Evolutionary conservation across 2,329 filamentous ascomycete genomes (phyloP).

Genomic region (Pleoardoris graminearum): DNA sequence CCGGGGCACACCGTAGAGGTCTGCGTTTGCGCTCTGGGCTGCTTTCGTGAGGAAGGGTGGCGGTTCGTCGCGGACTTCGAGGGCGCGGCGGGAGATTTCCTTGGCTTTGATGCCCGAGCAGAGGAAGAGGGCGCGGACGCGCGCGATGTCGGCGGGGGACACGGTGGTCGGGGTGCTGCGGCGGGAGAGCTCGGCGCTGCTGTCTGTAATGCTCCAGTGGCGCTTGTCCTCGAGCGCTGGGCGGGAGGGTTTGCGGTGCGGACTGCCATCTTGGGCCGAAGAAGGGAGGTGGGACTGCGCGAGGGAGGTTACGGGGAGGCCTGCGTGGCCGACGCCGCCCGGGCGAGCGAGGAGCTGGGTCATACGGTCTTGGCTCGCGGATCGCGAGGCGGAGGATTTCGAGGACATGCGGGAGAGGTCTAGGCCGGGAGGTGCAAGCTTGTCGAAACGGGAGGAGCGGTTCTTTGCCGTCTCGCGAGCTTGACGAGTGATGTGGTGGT

Average conservation of each 20-base stretch:
- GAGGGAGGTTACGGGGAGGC: slow-evolving; percentile 36
- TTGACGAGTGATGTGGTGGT: slow-evolving; percentile 50
- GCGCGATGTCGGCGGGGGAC: slow-evolving; percentile 71
- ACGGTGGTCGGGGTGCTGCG: slow-evolving; percentile 33
- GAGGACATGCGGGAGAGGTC: slow-evolving; percentile 44
- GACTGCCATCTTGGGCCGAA: not conserved
- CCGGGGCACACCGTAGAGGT: slow-evolving; percentile 52
- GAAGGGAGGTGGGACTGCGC: slow-evolving; percentile 17
- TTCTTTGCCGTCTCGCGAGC: slow-evolving; percentile 42
- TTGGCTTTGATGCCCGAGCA: slow-evolving; percentile 88
- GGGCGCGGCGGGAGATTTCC: slow-evolving; percentile 71
- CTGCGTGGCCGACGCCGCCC: slow-evolving; percentile 33
- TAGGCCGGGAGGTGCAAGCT: slow-evolving; percentile 55
- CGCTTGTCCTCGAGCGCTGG: slow-evolving; percentile 49
- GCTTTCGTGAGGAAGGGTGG: slow-evolving; percentile 44
- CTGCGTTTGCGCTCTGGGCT: slow-evolving; percentile 48
- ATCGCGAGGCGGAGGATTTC: slow-evolving; percentile 22
- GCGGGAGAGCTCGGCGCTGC: slow-evolving; percentile 39
- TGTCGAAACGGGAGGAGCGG: slow-evolving; percentile 49
- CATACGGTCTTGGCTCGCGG: slow-evolving; percentile 33
- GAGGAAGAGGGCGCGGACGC: slow-evolving; percentile 75
- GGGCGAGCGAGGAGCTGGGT: slow-evolving; percentile 37
- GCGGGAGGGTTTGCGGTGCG: slow-evolving; percentile 36
- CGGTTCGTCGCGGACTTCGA: slow-evolving; percentile 47
- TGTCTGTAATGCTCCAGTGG: slow-evolving; percentile 63